These are phyloP conservation scores for Volutella citrinella DNA, from an alignment of 2,329 filamentous ascomycete genomes.

Conservation along the genomic window DNA sequence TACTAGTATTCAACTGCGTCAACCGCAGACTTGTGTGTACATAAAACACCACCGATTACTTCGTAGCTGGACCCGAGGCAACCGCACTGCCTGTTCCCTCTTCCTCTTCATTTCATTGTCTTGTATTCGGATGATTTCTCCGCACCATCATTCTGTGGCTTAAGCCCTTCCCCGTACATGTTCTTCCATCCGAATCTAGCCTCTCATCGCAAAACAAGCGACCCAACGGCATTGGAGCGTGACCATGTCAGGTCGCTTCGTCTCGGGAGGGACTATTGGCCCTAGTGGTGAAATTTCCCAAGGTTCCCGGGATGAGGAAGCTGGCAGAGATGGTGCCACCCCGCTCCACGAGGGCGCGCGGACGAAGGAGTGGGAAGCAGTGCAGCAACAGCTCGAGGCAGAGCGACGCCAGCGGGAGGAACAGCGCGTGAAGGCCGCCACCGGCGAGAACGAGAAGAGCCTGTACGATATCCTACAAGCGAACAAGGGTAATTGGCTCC, in stretches of 20 bases:
- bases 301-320: slow-evolving; percentile 9
- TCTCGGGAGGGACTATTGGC: slow-evolving; percentile 51
- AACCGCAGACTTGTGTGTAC: too few relatives aligned
- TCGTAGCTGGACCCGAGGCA: too few relatives aligned
- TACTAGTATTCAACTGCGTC: too few relatives aligned
- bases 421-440: slow-evolving; percentile 40
- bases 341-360: slow-evolving; percentile 19
- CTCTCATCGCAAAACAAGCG: too few relatives aligned
- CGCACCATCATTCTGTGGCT: too few relatives aligned
- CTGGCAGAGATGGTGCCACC: slow-evolving; percentile 6
- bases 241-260: slow-evolving; percentile 52
- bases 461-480: slow-evolving; percentile 75
- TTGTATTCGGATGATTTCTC: too few relatives aligned
- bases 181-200: too few relatives aligned
- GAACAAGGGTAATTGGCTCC: slow-evolving; percentile 67
- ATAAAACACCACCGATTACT: too few relatives aligned
- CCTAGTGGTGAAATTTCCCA: slow-evolving; percentile 22
- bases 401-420: slow-evolving; percentile 54
- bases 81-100: too few relatives aligned
- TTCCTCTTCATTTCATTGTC: too few relatives aligned
- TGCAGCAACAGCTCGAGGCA: slow-evolving; percentile 62
- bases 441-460: slow-evolving; percentile 50
- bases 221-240: too few relatives aligned
- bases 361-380: slow-evolving; percentile 58
- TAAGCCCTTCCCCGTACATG: too few relatives aligned